Evolutionary conservation across 2,329 filamentous ascomycete genomes (phyloP).

Genomic region (Gyromitra esculenta): DNA sequence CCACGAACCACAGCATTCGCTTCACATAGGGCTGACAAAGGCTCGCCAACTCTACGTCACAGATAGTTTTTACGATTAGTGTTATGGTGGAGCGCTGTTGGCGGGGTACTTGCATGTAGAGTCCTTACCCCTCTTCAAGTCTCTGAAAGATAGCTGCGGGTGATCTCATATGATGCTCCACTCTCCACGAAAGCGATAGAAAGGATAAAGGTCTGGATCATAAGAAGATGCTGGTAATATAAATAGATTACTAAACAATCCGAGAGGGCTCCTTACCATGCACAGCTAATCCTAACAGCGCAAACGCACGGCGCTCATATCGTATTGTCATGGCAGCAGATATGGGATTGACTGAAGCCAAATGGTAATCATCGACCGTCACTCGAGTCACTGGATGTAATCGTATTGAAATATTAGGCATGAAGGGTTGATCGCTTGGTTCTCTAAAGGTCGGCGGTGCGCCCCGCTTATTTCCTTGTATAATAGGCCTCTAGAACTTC

Average conservation of each 20-base stretch:
- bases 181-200: neutral
- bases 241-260: neutral
- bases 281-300: neutral
- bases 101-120: neutral
- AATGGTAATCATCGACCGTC: too few relatives aligned
- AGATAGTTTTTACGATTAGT: slow-evolving; percentile 5
- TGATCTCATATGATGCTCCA: slow-evolving; percentile 26
- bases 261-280: neutral
- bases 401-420: too few relatives aligned
- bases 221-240: neutral
- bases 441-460: too few relatives aligned
- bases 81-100: neutral
- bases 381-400: too few relatives aligned
- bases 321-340: too few relatives aligned
- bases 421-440: too few relatives aligned
- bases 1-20: neutral
- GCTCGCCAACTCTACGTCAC: slow-evolving; percentile 18
- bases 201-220: neutral
- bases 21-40: slow-evolving; percentile 25
- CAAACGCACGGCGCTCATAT: neutral
- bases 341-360: too few relatives aligned
- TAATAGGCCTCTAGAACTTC: too few relatives aligned
- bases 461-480: too few relatives aligned
- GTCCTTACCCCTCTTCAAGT: slow-evolving; percentile 10
- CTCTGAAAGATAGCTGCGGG: slow-evolving; percentile 5